phyloP scores from a whole-genome alignment of 805 yeast genomes.

The Yamadazyma laniorum region DNA sequence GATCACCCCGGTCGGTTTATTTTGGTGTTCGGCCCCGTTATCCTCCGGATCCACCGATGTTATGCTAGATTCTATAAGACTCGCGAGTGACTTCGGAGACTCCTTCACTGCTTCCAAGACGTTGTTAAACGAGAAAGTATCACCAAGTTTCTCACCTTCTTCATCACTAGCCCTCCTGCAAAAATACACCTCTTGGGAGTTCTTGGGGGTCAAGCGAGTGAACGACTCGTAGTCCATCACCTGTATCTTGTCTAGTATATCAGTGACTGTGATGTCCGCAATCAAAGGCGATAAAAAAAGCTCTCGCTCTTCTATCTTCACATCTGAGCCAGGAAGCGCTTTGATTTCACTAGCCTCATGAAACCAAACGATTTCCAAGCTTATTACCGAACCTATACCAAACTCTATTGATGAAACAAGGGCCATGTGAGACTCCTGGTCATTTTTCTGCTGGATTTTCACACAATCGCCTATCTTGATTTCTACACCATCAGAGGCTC shows the following conservation, averaged over 20 bases:
- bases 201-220: conserved; percentile 30
- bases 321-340: background rate
- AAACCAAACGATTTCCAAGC: conserved; percentile 49
- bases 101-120: background rate
- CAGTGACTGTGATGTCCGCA: conserved; percentile 41
- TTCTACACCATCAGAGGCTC: background rate
- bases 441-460: background rate
- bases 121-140: background rate
- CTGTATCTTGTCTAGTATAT: conserved; percentile 40
- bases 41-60: too few relatives aligned
- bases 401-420: conserved; percentile 50
- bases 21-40: too few relatives aligned
- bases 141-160: conserved; percentile 17
- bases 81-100: background rate
- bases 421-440: conserved; percentile 19
- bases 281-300: conserved; percentile 53
- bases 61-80: too few relatives aligned
- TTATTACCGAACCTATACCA: conserved; percentile 50
- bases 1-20: too few relatives aligned
- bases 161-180: conserved; percentile 45
- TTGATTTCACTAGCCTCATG: conserved; percentile 42
- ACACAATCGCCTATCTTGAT: conserved; percentile 1
- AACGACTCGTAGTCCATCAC: conserved; percentile 42
- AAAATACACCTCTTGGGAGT: conserved; percentile 32
- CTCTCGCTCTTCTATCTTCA: conserved; percentile 33